phyloP scores from a whole-genome alignment of 768 basidiomycete species.

The Hygrophorus russula region DNA sequence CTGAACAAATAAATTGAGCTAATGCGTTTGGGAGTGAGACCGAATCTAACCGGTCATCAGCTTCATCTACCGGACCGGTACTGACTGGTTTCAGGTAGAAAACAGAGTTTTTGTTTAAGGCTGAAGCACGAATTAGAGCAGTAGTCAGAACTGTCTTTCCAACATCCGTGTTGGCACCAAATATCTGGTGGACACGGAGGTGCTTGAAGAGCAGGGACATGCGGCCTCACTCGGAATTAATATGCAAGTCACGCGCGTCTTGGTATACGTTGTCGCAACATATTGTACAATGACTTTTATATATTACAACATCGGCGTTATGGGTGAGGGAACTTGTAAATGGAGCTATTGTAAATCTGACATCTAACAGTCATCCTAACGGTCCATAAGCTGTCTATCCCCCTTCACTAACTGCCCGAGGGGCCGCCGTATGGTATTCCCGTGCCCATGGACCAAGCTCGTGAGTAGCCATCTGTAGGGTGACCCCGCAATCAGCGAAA shows the following conservation, averaged over 20 bases:
- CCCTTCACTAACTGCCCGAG: not conserved
- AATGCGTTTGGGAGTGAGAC: not conserved
- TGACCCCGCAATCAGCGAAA: slow-evolving; percentile 30
- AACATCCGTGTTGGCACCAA: slow-evolving; percentile 94
- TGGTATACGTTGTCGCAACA: too few species aligned
- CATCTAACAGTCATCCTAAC: not conserved
- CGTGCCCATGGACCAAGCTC: slow-evolving; percentile 29
- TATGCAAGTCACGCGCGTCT: too few species aligned
- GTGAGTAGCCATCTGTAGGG: slow-evolving; percentile 20
- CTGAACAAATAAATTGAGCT: slow-evolving; percentile 24
- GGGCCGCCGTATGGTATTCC: slow-evolving; percentile 15
- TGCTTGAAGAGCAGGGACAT: slow-evolving; percentile 84
- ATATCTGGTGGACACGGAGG: slow-evolving; percentile 80
- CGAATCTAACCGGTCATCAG: slow-evolving; percentile 66
- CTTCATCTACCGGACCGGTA: slow-evolving; percentile 69
- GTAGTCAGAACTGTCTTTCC: slow-evolving; percentile 90
- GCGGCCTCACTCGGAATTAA: not conserved
- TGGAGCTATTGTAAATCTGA: not conserved
- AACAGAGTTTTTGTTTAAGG: slow-evolving; percentile 34
- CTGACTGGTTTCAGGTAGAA: slow-evolving; percentile 87
- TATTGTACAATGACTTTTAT: too few species aligned
- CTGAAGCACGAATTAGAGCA: slow-evolving; percentile 74
- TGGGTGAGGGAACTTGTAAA: too few species aligned
- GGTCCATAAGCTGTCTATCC: not conserved
- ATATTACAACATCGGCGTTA: too few species aligned